These are phyloP conservation scores for Ephemerocybe angulata DNA, from an alignment of 768 basidiomycete genomes.

Conservation along the genomic window DNA sequence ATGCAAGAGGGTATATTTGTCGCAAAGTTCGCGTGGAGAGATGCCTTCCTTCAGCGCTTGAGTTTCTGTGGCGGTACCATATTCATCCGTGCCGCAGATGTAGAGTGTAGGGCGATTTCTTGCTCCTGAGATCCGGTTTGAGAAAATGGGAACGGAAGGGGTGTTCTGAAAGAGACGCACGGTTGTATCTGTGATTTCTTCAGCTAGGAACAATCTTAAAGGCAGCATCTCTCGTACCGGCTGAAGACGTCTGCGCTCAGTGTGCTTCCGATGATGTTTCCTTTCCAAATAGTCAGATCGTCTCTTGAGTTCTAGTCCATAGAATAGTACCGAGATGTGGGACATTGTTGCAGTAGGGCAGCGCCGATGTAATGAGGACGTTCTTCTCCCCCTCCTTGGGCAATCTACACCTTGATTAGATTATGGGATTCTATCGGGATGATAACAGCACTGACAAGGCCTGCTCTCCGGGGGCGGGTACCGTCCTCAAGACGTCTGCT, in stretches of 20 bases:
- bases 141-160: conserved; percentile 3
- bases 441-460: conserved; percentile 39
- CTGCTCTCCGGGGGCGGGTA: conserved; percentile 49
- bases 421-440: background rate
- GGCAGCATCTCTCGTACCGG: conserved; percentile 52
- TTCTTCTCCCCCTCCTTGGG: conserved; percentile 88
- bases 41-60: conserved; percentile 88
- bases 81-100: conserved; percentile 98
- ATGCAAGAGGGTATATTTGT: conserved; percentile 87
- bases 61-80: conserved; percentile 99
- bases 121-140: conserved; percentile 40
- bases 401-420: conserved; percentile 28
- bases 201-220: background rate
- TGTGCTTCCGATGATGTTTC: conserved; percentile 93
- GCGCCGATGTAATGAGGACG: conserved; percentile 87
- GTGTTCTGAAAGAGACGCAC: conserved; percentile 34
- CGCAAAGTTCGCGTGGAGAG: conserved; percentile 76
- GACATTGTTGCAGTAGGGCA: conserved; percentile 97
- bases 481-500: conserved; percentile 46
- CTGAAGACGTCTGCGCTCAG: conserved; percentile 97
- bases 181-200: conserved; percentile 47
- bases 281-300: conserved; percentile 28
- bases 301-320: background rate
- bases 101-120: conserved; percentile 89
- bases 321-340: conserved; percentile 88